Evolutionary conservation across 1,284 basidiomycete species (phyloP).

Genomic region (Takashimella tepidaria): DNA sequence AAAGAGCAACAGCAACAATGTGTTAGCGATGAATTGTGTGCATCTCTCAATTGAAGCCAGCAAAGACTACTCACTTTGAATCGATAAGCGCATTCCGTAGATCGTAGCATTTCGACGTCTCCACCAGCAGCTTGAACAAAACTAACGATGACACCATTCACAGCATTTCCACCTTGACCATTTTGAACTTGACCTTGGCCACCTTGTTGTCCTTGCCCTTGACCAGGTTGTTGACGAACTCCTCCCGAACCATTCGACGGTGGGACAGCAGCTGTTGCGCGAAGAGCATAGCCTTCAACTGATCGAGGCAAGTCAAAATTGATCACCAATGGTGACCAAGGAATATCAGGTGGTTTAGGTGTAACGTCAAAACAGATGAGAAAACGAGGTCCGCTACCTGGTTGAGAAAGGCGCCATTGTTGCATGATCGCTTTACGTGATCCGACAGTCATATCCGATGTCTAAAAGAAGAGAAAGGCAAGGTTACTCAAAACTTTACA

Average conservation of each 20-base stretch:
- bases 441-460: constrained; percentile 67
- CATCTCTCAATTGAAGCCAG: neutral
- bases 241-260: constrained; percentile 12
- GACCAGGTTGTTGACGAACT: constrained; percentile 24
- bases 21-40: neutral
- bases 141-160: constrained; percentile 68
- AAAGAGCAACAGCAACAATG: neutral
- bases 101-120: constrained; percentile 94
- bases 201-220: constrained; percentile 62
- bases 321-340: constrained; percentile 83
- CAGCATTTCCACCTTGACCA: no score
- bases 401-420: constrained; percentile 52
- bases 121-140: constrained; percentile 95
- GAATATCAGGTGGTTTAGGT: constrained; percentile 80
- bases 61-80: constrained; percentile 50
- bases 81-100: constrained; percentile 96
- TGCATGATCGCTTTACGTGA: constrained; percentile 53
- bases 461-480: constrained; percentile 7
- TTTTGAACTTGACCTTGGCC: constrained; percentile 57
- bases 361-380: constrained; percentile 87
- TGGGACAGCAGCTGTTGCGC: constrained; percentile 45
- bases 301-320: constrained; percentile 93
- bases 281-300: constrained; percentile 89
- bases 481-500: neutral
- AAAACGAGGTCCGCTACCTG: constrained; percentile 51